Evolutionary conservation across 2,329 filamentous ascomycete species (phyloP).

Genomic region (Chalaropsis ovoidea): DNA sequence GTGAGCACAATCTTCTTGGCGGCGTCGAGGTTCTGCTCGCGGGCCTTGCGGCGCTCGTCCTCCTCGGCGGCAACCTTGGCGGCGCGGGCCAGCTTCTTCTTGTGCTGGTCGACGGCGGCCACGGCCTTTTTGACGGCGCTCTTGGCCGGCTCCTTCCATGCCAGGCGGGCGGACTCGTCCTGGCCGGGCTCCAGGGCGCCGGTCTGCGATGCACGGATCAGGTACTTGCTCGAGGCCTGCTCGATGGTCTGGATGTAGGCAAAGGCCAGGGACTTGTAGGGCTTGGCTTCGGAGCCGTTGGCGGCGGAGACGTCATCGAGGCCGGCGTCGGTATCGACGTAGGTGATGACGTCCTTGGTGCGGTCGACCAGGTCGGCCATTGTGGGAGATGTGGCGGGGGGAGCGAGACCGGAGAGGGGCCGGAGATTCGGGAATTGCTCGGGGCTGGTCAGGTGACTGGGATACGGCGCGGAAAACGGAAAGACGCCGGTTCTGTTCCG

Average conservation of each 20-base stretch:
- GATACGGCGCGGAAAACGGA: not conserved
- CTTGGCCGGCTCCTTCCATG: conserved; percentile 76
- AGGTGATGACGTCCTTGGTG: conserved; percentile 44
- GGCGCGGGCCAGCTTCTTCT: conserved; percentile 77
- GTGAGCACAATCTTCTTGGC: conserved; percentile 62
- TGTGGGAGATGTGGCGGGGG: conserved; percentile 23
- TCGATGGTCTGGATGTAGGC: conserved; percentile 64
- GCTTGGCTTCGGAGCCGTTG: conserved; percentile 59
- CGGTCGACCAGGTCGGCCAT: conserved; percentile 45
- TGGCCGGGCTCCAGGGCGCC: conserved; percentile 50
- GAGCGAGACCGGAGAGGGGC: too few species aligned
- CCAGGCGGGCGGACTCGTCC: conserved; percentile 52
- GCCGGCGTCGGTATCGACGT: conserved; percentile 73
- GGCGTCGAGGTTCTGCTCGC: conserved; percentile 58
- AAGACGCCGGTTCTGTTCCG: not conserved
- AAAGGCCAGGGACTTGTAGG: conserved; percentile 71
- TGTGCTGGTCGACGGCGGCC: conserved; percentile 61
- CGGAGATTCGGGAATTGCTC: too few species aligned
- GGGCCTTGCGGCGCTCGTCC: conserved; percentile 61
- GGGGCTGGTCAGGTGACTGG: too few species aligned
- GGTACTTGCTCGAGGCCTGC: conserved; percentile 47
- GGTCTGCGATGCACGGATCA: conserved; percentile 57
- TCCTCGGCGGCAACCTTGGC: conserved; percentile 61
- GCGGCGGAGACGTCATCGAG: conserved; percentile 53
- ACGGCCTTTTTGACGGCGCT: conserved; percentile 76